Conservation (phyloP, 192 early-diverging fungal species). For the Pilobolus umbonatus region DNA sequence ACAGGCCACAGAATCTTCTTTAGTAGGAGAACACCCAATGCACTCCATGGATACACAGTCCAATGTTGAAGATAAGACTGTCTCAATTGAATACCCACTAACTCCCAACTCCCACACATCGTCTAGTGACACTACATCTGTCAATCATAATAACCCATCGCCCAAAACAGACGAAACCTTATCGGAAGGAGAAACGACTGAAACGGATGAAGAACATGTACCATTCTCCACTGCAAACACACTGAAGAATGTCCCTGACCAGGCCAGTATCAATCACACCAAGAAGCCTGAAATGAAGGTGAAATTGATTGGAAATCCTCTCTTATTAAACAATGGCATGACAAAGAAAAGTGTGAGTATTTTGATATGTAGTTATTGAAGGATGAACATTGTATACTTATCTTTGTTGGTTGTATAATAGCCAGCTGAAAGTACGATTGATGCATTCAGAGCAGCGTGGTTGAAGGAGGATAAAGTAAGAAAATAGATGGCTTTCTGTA, state of each 20-base stretch:
- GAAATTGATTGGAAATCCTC: slow-evolving; percentile 10
- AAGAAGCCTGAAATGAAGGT: no score
- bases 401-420: not conserved
- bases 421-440: not conserved
- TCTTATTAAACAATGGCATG: slow-evolving; percentile 1
- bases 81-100: slow-evolving; percentile 3
- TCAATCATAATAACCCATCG: no score
- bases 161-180: no score
- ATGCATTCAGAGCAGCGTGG: not conserved
- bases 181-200: no score
- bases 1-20: no score
- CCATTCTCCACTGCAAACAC: no score
- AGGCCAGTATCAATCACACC: no score
- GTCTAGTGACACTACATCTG: not conserved
- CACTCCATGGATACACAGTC: not conserved
- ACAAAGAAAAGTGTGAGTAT: slow-evolving; percentile 9
- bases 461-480: not conserved
- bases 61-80: not conserved
- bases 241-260: no score
- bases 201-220: no score
- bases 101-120: slow-evolving; percentile 1
- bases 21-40: not conserved
- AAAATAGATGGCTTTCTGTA: not conserved
- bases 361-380: not conserved
- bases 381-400: not conserved